A percentile compares a stretch with the other conserved stretches of the same genome.
Evolutionary conservation across 805 yeast genomes (phyloP).

Genomic region (Cyberlindnera mycetangii): DNA sequence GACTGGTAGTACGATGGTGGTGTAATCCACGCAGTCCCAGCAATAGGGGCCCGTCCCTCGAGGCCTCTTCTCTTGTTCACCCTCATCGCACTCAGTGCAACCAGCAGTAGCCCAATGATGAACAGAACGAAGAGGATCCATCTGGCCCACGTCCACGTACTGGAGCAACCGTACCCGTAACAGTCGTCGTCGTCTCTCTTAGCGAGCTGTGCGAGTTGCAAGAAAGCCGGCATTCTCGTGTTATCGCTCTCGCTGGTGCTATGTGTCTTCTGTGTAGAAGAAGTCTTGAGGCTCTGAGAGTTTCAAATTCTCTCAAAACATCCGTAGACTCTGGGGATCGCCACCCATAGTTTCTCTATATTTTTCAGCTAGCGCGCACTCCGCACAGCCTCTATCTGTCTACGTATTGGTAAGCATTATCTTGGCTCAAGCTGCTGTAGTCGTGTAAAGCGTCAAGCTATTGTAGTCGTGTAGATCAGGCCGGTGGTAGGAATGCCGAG

Average conservation of each 20-base stretch:
- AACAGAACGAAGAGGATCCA: conserved; percentile 53
- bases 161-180: conserved; percentile 22
- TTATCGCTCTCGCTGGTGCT: too few relatives aligned
- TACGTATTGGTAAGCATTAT: too few relatives aligned
- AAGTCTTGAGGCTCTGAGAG: too few relatives aligned
- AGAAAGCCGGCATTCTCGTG: conserved; percentile 4
- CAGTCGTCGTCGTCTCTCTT: conserved; percentile 15
- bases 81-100: conserved; percentile 49
- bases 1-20: conserved; percentile 64
- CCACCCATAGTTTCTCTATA: too few relatives aligned
- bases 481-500: conserved; percentile 90
- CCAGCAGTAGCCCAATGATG: conserved; percentile 43
- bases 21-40: conserved; percentile 83
- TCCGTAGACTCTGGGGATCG: too few relatives aligned
- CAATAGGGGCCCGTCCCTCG: conserved; percentile 52
- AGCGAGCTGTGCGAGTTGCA: neutral
- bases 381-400: too few relatives aligned
- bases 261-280: too few relatives aligned
- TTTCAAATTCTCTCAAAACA: too few relatives aligned
- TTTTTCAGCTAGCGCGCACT: too few relatives aligned
- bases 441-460: too few relatives aligned
- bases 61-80: conserved; percentile 50
- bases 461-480: conserved; percentile 37
- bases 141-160: conserved; percentile 30
- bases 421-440: too few relatives aligned